Evolutionary conservation across 1,284 basidiomycete genomes (phyloP).

Genomic region (Pseudozyma tsukubaensis): DNA sequence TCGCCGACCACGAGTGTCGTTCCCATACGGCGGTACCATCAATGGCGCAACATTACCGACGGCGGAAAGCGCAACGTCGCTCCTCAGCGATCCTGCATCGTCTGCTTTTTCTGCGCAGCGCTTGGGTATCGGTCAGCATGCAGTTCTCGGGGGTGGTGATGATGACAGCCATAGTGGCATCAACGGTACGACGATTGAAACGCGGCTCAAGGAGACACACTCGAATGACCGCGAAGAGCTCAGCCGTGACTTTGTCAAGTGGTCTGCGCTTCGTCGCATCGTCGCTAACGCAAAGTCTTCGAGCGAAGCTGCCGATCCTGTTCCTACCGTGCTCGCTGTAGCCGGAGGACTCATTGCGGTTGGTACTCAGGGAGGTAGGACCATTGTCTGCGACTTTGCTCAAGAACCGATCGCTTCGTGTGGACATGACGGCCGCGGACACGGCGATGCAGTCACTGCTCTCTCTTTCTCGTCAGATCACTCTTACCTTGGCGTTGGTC

Average conservation of each 20-base stretch:
- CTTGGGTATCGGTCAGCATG: neutral
- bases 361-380: constrained; percentile 82
- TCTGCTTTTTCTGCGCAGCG: constrained; percentile 17
- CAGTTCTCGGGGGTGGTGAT: constrained; percentile 12
- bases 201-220: constrained; percentile 30
- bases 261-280: constrained; percentile 80
- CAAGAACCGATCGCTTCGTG: constrained; percentile 73
- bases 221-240: constrained; percentile 56
- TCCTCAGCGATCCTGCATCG: constrained; percentile 32
- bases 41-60: constrained; percentile 19
- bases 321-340: constrained; percentile 81
- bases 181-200: neutral
- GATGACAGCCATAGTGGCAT: neutral
- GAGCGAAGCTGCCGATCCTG: constrained; percentile 71
- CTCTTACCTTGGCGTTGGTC: constrained; percentile 90
- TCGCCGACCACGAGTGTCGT: constrained; percentile 30
- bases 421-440: constrained; percentile 38
- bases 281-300: constrained; percentile 74
- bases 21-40: constrained; percentile 32
- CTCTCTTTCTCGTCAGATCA: constrained; percentile 92
- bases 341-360: constrained; percentile 90
- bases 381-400: constrained; percentile 85
- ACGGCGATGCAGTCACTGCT: constrained; percentile 80
- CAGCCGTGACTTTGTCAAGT: constrained; percentile 78
- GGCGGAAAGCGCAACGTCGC: constrained; percentile 25